Percentiles rank a stretch among this genome's conserved stretches.
These are phyloP conservation scores for Usnea hakonensis DNA, from an alignment of 495 filamentous ascomycete genomes.

Conservation along the genomic window DNA sequence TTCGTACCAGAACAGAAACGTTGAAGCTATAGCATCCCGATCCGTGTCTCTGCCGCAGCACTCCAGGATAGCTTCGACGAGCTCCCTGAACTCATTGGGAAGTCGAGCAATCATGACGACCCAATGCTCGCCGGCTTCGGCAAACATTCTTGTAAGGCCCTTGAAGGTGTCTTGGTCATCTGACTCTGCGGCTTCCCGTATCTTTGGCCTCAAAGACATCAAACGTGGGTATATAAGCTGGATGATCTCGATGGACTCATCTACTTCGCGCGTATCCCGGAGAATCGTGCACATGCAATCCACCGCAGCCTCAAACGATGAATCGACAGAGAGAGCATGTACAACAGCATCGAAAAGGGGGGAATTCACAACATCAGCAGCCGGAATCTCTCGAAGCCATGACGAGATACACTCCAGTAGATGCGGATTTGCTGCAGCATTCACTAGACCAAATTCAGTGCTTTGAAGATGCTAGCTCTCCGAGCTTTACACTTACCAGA, in stretches of 20 bases:
- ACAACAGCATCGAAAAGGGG: conserved; percentile 76
- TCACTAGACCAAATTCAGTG: conserved; percentile 28
- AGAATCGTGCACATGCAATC: conserved; percentile 90
- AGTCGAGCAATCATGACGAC: conserved; percentile 79
- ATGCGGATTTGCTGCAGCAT: conserved; percentile 78
- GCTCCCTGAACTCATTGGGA: conserved; percentile 68
- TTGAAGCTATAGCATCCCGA: conserved; percentile 79
- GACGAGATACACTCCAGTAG: conserved; percentile 92
- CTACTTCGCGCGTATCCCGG: conserved; percentile 83
- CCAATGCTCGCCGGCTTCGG: conserved; percentile 93
- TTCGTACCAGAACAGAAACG: conserved; percentile 97
- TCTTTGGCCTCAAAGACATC: conserved; percentile 69
- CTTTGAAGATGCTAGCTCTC: neutral
- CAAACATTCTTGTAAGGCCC: conserved; percentile 79
- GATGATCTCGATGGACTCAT: conserved; percentile 70
- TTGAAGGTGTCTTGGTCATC: conserved; percentile 86
- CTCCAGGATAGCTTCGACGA: conserved; percentile 87
- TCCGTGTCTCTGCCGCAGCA: conserved; percentile 82
- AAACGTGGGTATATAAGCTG: conserved; percentile 77
- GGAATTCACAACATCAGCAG: conserved; percentile 74
- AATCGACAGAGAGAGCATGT: conserved; percentile 62
- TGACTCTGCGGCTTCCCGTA: conserved; percentile 61
- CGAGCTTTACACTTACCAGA: conserved; percentile 54
- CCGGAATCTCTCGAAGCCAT: conserved; percentile 87
- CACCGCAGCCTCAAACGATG: conserved; percentile 79